Evolutionary conservation across 495 filamentous ascomycete species (phyloP).

Genomic region (Umbilicaria muhlenbergii): DNA sequence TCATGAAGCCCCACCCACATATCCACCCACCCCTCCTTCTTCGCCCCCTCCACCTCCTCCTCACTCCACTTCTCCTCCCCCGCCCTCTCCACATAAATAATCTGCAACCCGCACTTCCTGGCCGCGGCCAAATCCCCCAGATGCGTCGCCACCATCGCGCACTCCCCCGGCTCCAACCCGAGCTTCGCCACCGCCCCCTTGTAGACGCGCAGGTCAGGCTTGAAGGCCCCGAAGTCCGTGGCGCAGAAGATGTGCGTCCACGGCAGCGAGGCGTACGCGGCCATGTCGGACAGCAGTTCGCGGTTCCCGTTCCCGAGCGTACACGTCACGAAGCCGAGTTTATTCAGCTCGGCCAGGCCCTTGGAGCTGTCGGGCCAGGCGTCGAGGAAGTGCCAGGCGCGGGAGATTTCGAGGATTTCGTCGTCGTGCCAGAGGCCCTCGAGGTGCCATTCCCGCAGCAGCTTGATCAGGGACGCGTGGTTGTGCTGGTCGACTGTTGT

Average conservation of each 20-base stretch:
- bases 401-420: conserved; percentile 39
- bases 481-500: conserved; percentile 58
- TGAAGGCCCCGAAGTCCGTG: conserved; percentile 64
- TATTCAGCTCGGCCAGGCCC: conserved; percentile 40
- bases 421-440: conserved; percentile 39
- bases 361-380: conserved; percentile 50
- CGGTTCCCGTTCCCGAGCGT: conserved; percentile 66
- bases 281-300: conserved; percentile 47
- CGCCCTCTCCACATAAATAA: conserved; percentile 59
- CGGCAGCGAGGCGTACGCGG: conserved; percentile 35
- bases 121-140: conserved; percentile 52
- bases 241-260: conserved; percentile 47
- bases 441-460: conserved; percentile 39
- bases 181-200: conserved; percentile 45
- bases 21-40: conserved; percentile 45
- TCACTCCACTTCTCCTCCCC: conserved; percentile 44
- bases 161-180: conserved; percentile 39
- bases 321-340: conserved; percentile 32
- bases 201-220: conserved; percentile 55
- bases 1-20: conserved; percentile 28
- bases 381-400: conserved; percentile 53
- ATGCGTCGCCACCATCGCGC: conserved; percentile 70
- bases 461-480: conserved; percentile 36
- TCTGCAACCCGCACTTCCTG: conserved; percentile 43
- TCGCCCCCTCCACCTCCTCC: conserved; percentile 34